Conservation (phyloP, 2,329 filamentous ascomycete species). For the Hymenoscyphus salicellus region DNA sequence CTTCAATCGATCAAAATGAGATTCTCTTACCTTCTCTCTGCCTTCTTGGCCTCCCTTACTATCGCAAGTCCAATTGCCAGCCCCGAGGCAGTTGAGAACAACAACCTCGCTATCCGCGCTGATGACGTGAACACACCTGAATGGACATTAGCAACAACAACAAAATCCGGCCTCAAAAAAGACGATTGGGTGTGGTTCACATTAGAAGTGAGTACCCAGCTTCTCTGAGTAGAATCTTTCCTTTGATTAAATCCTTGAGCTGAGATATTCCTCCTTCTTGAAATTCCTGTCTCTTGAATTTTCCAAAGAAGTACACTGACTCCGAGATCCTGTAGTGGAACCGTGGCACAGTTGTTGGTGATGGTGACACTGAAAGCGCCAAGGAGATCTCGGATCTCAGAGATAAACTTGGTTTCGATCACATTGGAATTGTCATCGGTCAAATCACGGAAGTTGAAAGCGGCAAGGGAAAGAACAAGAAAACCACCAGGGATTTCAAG, state of each 20-base stretch:
- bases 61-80: constrained; percentile 1
- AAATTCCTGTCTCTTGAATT: no score
- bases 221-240: no score
- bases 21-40: constrained; percentile 4
- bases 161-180: neutral
- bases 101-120: neutral
- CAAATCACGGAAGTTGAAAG: neutral
- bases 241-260: no score
- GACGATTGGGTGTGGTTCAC: neutral
- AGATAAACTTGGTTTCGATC: constrained; percentile 1
- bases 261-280: no score
- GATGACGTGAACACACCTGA: neutral
- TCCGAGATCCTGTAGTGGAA: neutral
- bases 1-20: constrained; percentile 1
- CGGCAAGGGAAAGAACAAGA: neutral
- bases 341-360: neutral
- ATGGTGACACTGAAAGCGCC: neutral
- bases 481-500: neutral
- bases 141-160: neutral
- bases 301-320: no score
- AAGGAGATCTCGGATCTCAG: neutral
- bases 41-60: neutral
- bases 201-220: neutral
- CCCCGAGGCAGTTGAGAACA: neutral
- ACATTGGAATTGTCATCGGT: neutral